Evolutionary conservation across 2,329 filamentous ascomycete genomes (phyloP).

Genomic region (Thielaviopsis musarum): DNA sequence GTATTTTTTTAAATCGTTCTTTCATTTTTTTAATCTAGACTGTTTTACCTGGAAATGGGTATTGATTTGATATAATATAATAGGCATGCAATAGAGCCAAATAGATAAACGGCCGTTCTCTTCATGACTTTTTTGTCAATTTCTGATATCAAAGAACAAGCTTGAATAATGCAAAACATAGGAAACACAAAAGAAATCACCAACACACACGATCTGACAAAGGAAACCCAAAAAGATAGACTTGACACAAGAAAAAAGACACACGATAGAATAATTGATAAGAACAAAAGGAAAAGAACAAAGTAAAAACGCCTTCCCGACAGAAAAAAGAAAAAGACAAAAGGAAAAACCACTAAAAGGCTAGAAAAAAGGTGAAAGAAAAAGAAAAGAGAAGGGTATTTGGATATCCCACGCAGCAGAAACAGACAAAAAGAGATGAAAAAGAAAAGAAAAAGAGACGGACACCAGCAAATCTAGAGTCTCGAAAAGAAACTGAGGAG

Average conservation of each 20-base stretch:
- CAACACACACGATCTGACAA: too few species aligned
- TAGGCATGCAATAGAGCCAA: too few species aligned
- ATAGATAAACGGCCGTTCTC: too few species aligned
- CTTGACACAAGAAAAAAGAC: too few species aligned
- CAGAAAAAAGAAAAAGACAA: neutral
- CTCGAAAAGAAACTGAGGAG: neutral
- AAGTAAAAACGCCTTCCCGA: too few species aligned
- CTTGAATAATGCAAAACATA: neutral
- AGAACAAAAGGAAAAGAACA: neutral
- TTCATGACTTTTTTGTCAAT: neutral
- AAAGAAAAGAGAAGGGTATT: neutral
- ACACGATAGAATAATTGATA: too few species aligned
- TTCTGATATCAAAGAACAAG: too few species aligned
- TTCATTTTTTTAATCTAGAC: too few species aligned
- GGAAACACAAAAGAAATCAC: too few species aligned
- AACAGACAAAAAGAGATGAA: neutral
- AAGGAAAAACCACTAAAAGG: neutral
- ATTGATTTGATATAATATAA: too few species aligned
- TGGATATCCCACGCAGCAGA: neutral
- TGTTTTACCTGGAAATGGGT: too few species aligned
- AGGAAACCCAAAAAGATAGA: too few species aligned
- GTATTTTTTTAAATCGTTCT: neutral
- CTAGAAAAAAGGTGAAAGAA: slow-evolving; percentile 1
- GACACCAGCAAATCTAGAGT: neutral
- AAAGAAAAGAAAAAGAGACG: slow-evolving; percentile 1